A percentile compares a stretch with the other conserved stretches of the same genome.
These are phyloP conservation scores for Malus sieversii DNA, from an alignment of 306 rosid genomes.

Conservation along the genomic window DNA sequence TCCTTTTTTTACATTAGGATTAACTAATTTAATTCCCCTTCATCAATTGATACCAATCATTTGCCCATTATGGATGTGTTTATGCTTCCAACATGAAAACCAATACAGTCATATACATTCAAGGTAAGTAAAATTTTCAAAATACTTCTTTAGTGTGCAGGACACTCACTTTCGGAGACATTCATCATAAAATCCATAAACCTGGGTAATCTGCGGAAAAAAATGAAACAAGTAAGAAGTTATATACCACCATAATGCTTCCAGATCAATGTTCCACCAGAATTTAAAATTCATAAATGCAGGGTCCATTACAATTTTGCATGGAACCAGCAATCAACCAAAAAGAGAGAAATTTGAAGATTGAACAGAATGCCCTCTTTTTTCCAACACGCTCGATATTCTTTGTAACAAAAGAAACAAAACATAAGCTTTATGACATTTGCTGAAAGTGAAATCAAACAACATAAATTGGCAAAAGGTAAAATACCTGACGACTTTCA, in stretches of 20 bases:
- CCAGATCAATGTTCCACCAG: not conserved
- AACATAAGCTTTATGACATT: not conserved
- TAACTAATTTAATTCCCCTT: not conserved
- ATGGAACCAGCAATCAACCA: not conserved
- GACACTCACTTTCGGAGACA: constrained; percentile 84
- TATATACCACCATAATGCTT: not conserved
- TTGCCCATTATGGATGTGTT: not conserved
- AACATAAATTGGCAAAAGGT: not conserved
- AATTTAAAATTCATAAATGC: not conserved
- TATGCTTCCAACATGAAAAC: not conserved
- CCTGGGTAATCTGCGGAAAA: constrained; percentile 81
- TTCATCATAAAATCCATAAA: constrained; percentile 94
- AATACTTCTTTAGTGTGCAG: not conserved
- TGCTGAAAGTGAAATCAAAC: constrained; percentile 1
- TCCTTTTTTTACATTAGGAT: not conserved
- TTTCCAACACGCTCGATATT: not conserved
- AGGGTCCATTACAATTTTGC: not conserved
- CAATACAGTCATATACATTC: not conserved
- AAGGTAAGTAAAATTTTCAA: not conserved
- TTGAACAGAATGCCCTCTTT: not conserved
- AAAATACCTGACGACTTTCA: constrained; percentile 94
- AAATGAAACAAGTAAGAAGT: not conserved
- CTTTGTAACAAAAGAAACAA: not conserved
- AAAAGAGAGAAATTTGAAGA: not conserved
- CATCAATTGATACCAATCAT: not conserved